Evolutionary conservation across 2,329 filamentous ascomycete genomes (phyloP).

Genomic region (Diaporthe sp.): DNA sequence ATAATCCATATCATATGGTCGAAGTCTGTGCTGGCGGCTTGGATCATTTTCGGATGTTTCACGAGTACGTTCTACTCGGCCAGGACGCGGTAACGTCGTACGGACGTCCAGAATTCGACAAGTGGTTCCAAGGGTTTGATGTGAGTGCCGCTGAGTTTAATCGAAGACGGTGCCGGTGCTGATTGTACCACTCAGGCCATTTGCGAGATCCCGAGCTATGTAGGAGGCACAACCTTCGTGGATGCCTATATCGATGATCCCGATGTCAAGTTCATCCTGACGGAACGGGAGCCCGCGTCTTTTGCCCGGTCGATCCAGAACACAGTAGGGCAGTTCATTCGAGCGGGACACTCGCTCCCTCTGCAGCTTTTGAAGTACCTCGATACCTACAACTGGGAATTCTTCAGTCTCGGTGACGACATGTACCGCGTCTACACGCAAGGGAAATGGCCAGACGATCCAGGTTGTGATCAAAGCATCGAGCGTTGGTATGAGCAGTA

Average conservation of each 20-base stretch:
- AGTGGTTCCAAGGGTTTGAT: slow-evolving; percentile 3
- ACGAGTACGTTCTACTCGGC: neutral
- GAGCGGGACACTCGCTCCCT: neutral
- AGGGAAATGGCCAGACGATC: neutral
- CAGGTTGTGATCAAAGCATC: neutral
- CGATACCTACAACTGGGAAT: neutral
- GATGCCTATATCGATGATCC: slow-evolving; percentile 3
- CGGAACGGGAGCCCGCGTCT: neutral
- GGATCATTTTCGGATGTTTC: neutral
- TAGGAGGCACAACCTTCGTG: neutral
- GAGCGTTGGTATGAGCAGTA: slow-evolving; percentile 7
- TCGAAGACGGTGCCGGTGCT: neutral
- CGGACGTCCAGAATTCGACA: slow-evolving; percentile 1
- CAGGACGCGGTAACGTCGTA: neutral
- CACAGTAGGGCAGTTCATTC: neutral
- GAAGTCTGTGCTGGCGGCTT: neutral
- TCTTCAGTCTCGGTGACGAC: neutral
- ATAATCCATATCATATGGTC: neutral
- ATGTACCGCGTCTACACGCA: neutral
- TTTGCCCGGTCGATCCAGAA: neutral
- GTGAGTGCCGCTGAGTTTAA: neutral
- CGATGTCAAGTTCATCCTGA: neutral
- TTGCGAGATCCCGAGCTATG: slow-evolving; percentile 14
- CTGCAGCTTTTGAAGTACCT: neutral
- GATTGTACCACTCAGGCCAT: neutral